Base-by-base conservation (phyloP, 2,329 filamentous ascomycete species). In the Colletotrichum sublineola region DNA sequence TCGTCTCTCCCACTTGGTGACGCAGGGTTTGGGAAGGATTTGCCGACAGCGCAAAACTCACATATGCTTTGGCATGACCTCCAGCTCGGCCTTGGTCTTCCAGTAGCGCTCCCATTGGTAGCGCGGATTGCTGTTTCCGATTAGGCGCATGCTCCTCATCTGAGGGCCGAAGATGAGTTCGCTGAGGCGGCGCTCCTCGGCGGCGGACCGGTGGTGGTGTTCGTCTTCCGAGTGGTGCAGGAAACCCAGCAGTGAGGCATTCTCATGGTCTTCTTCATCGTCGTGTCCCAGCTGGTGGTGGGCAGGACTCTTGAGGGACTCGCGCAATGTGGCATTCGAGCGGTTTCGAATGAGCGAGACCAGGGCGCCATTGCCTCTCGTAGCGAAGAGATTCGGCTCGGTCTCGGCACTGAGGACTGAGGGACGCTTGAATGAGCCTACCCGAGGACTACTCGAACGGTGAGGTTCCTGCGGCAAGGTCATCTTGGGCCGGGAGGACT, bases 21-120 rank as follows among this genome's bases (percentile, higher is more conserved):
- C 56, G n/a, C 56, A 58, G 56, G 36, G n/a, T 38, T 29, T 6
- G 18, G 36, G 38, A 58, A 42, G n/a, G 46, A 48, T 48, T 48
- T 42, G 12, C 56, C 56, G 40, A 57, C 56, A 36, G 52, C 42
- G 72, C 65, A 73, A 44, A 71, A 61, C 83, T 81, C 75, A 91
- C 88, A 97, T 82, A n/a, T 90, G 87, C 80, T 92, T 93, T 78
- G 88, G 89, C 88, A 97, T 92, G 68, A 82, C 79, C 75, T 88
- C 88, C 75, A 98, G 84, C 79, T 97, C 88, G 38, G 93, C 91
- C 40, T 95, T 91, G 0, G 90, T 89, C 81, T 94, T 97, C 89
- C 93, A 97, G 80, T 97, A 98, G 73, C 88, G 88, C 79, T 95
- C 92, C 92, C 95, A 98, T 74, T 89, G 89, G 82, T 97, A 97